phyloP scores from a whole-genome alignment of 768 basidiomycete genomes.

The Boletus eberwhitei region DNA sequence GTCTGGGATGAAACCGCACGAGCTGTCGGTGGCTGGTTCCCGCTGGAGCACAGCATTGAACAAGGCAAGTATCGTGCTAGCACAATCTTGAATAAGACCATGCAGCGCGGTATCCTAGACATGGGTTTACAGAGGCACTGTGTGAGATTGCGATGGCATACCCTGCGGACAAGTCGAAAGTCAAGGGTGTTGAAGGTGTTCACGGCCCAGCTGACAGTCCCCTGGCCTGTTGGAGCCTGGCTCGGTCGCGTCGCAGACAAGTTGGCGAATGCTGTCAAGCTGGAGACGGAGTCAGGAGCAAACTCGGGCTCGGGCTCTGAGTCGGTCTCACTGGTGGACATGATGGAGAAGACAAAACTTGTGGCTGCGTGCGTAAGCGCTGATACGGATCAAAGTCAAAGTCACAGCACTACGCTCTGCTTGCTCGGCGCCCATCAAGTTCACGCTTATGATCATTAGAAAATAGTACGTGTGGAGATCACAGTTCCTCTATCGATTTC shows the following conservation, averaged over 20 bases:
- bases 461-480: constrained; percentile 14
- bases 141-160: constrained; percentile 1
- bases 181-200: constrained; percentile 26
- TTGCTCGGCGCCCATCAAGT: not conserved
- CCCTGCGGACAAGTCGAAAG: constrained; percentile 30
- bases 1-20: constrained; percentile 9
- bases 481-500: constrained; percentile 54
- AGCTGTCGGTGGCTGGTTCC: not conserved
- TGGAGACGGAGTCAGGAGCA: constrained; percentile 11
- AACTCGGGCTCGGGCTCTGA: constrained; percentile 46
- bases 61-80: constrained; percentile 30
- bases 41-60: constrained; percentile 26
- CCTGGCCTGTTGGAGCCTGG: not conserved
- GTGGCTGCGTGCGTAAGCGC: not conserved
- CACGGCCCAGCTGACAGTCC: constrained; percentile 23
- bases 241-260: constrained; percentile 9
- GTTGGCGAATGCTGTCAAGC: constrained; percentile 18
- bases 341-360: constrained; percentile 20
- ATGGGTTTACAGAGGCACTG: not conserved
- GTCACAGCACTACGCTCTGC: not conserved
- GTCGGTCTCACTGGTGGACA: constrained; percentile 53
- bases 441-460: not conserved
- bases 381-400: constrained; percentile 1
- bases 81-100: constrained; percentile 33
- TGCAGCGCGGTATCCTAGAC: constrained; percentile 35